These are phyloP conservation scores for Pestalotiopsis sp. DNA, from an alignment of 2,329 filamentous ascomycete genomes.

Conservation along the genomic window DNA sequence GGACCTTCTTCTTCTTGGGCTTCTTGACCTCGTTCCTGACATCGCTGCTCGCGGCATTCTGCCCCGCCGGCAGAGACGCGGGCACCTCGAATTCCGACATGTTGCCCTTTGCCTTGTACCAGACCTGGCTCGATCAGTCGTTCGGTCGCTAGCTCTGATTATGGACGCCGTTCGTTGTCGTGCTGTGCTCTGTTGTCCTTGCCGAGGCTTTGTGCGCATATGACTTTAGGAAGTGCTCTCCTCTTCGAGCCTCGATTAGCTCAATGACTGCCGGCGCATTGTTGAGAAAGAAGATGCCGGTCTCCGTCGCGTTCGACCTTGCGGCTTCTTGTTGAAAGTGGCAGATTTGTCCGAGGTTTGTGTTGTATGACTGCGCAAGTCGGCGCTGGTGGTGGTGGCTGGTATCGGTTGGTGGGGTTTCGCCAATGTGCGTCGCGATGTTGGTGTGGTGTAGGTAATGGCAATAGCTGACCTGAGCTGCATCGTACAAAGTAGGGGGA, in stretches of 20 bases:
- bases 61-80: conserved; percentile 22
- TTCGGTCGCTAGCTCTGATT: not conserved
- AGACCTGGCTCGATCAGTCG: not conserved
- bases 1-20: conserved; percentile 83
- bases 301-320: too few species aligned
- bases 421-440: too few species aligned
- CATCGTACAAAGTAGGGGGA: too few species aligned
- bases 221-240: not conserved
- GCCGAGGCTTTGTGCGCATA: too few species aligned
- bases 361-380: too few species aligned
- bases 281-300: not conserved
- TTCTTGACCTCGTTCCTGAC: conserved; percentile 60
- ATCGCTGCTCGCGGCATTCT: conserved; percentile 29
- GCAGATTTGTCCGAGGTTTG: too few species aligned
- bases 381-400: too few species aligned
- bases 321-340: too few species aligned
- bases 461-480: too few species aligned
- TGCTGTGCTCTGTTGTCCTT: not conserved
- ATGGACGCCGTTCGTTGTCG: not conserved
- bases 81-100: conserved; percentile 32
- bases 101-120: not conserved
- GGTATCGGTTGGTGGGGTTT: too few species aligned
- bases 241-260: not conserved
- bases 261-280: not conserved
- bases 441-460: too few species aligned